Evolutionary conservation across 768 basidiomycete species (phyloP).

Genomic region (Gelatoporia subvermispora): DNA sequence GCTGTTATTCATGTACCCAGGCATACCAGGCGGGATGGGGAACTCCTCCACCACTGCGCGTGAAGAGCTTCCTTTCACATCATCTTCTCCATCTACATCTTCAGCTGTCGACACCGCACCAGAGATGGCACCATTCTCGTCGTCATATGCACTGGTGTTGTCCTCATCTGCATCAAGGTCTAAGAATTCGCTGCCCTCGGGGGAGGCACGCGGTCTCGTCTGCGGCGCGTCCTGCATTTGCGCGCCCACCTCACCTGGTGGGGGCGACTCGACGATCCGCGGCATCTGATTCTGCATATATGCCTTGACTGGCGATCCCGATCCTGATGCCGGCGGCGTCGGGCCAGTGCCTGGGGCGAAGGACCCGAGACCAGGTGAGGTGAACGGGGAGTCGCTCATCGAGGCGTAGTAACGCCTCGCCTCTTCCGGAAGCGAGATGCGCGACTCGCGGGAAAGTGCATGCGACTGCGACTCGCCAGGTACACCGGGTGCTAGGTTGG

Average conservation of each 20-base stretch:
- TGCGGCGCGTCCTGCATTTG: constrained; percentile 1
- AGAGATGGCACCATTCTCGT: too few relatives aligned
- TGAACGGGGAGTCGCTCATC: constrained; percentile 58
- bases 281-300: constrained; percentile 1
- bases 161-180: constrained; percentile 46
- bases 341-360: not conserved
- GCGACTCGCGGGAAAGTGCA: constrained; percentile 57
- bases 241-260: not conserved
- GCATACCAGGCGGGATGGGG: constrained; percentile 36
- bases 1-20: constrained; percentile 1
- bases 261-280: not conserved
- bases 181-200: constrained; percentile 53
- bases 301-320: not conserved
- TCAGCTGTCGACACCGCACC: too few relatives aligned
- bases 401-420: constrained; percentile 67
- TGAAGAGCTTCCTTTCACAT: constrained; percentile 23
- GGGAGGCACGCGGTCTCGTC: constrained; percentile 12
- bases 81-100: constrained; percentile 6
- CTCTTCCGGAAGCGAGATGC: constrained; percentile 71
- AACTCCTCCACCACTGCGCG: constrained; percentile 48
- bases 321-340: not conserved
- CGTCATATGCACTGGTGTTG: constrained; percentile 13
- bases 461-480: constrained; percentile 17
- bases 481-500: constrained; percentile 13
- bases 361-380: constrained; percentile 40